Conservation (phyloP, 179 eudicot genomes). For the Silene noctiflora region DNA sequence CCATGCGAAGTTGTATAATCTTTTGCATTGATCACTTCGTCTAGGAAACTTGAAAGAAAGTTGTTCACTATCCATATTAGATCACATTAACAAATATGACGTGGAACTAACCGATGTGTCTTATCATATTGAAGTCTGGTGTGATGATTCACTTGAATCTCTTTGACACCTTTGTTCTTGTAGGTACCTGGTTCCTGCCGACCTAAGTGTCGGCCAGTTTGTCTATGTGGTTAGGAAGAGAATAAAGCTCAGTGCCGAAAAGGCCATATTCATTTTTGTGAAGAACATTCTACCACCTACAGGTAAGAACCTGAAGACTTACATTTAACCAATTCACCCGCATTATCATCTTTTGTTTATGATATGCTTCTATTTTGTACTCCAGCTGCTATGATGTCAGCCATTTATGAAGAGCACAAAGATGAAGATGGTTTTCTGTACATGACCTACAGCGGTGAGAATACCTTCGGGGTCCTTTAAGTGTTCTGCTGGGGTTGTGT, state of each 20-base stretch:
- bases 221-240: constrained; percentile 46
- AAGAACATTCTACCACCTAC: constrained; percentile 46
- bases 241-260: constrained; percentile 43
- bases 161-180: constrained; percentile 3
- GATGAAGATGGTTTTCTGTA: constrained; percentile 45
- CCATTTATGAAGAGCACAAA: constrained; percentile 39
- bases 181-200: constrained; percentile 49
- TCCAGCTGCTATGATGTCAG: constrained; percentile 37
- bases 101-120: too few relatives aligned
- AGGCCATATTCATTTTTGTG: constrained; percentile 44
- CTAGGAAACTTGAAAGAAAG: too few relatives aligned
- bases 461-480: constrained; percentile 35
- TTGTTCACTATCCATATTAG: too few relatives aligned
- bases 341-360: not conserved
- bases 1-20: not conserved
- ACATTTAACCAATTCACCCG: not conserved
- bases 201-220: constrained; percentile 46
- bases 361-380: constrained; percentile 1
- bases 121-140: not conserved
- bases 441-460: constrained; percentile 50
- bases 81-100: too few relatives aligned
- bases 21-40: not conserved
- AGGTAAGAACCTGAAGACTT: constrained; percentile 20
- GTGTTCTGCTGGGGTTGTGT: constrained; percentile 15
- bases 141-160: not conserved